Evolutionary conservation across 306 rosid species (phyloP), one percentile per base, ranked within the genome.

Genomic region (Quercus gilva): DNA sequence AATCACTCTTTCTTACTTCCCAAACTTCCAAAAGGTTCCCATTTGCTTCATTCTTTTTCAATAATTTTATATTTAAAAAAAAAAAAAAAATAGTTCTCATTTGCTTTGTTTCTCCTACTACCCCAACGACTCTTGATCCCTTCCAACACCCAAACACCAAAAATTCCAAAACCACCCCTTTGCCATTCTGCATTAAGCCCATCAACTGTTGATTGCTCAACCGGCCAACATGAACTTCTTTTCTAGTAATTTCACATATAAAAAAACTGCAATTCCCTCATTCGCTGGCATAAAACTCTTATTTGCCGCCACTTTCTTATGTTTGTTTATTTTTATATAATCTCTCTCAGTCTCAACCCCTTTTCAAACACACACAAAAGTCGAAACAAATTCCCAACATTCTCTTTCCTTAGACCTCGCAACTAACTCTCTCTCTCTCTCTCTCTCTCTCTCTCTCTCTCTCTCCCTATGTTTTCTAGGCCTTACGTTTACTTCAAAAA

Each of bases 261-360:
- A 45, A 23, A 56, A 69, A 8, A 26, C 19, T n/a, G 51, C 5
- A 67, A 26, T 35, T 4, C 33, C 63, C 69, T 37, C 49, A n/a
- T 18, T 41, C 37, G 92, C 89, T 82, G 89, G 92, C 89, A 13
- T 13, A 20, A 18, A 64, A 23, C 33, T 23, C 82, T 75, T 23
- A 25, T 83, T 76, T 81, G 87, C 85, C 91, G 83, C 89, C 87
- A 55, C 64, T 45, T 55, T 53, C 53, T 64, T 31, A 60, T 19
- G 79, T 77, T 79, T 73, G 75, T 79, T 76, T 61, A 61, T 35
- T n/a, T 37, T 41, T 2, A 41, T 41, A 41, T 41, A 7, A 41
- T 41, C 45, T 7, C 11, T 37, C 45, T 37, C 1, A 41, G 15
- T 85, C 59, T 80, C 64, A 72, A 74, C 74, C 5, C 12, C 11